Base-by-base conservation (phyloP, 2,329 filamentous ascomycete species). In the Trichophyton verrucosum region DNA sequence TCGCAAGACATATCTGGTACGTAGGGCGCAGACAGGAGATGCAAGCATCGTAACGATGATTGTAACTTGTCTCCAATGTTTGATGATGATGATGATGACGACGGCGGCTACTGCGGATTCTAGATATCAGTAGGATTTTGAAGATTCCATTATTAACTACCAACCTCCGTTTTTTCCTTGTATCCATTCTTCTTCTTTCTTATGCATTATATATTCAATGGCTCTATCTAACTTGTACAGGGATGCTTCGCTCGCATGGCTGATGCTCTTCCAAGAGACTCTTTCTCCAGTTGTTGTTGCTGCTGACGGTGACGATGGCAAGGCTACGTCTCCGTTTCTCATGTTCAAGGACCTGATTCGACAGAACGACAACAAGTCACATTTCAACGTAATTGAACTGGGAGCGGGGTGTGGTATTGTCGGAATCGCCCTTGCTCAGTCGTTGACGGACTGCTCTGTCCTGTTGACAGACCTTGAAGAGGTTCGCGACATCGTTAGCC, bases 1-100 rank as follows among this genome's bases (percentile, higher is more conserved):
- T 89, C 67, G 86, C 86, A 4, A 77, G 85, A 47, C 86, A 89
- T 73, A 78, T 88, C 57, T 89, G 86, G 86, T 86, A 76, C 69
- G 72, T 60, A 20, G 24, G 22, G 24, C 7, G 15, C n/a, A 38
- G 27, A 24, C 22, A 33, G 49, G 49, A 53, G n/a, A 53, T 33
- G 15, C 22, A 6, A 51, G 3, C 3, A 51, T 44, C 4, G 27
- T 24, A 11, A 24, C 46, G n/a, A 51, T 27, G 17, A 7, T 44
- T 13, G n/a, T 44, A n/a, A n/a, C 40, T n/a, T 38, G 33, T 38
- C 33, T 38, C 33, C 33, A 6, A 38, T 38, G 33, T 38, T 38
- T 38, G 9, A 13, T 38, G 33, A 11, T 3, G 33, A 36, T 36
- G 33, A 11, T 38, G 33, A 38, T 11, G 22, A 24, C 6, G n/a